Conservation (phyloP, 768 basidiomycete genomes). For the Leucogyrophana mollusca region DNA sequence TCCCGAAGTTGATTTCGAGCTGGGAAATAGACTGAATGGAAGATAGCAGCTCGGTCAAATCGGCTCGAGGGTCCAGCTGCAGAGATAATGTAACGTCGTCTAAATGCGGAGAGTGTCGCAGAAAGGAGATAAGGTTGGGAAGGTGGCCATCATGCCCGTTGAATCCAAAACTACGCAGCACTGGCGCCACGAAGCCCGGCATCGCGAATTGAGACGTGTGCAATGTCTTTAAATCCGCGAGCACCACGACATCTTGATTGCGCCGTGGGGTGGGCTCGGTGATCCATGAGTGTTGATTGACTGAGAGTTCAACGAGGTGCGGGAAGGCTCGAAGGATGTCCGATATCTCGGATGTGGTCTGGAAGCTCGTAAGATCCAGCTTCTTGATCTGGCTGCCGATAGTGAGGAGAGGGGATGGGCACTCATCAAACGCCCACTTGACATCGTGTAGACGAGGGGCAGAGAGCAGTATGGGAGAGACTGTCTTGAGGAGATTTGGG, state of each 20-base stretch:
- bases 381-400: too few species aligned
- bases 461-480: not conserved
- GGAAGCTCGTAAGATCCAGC: too few species aligned
- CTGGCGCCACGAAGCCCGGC: too few species aligned
- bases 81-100: not conserved
- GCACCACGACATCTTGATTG: not conserved
- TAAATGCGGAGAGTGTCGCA: slow-evolving; percentile 1
- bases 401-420: not conserved
- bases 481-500: not conserved
- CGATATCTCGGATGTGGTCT: not conserved
- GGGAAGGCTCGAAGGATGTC: slow-evolving; percentile 6
- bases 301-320: not conserved
- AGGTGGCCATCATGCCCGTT: not conserved
- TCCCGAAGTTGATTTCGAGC: not conserved
- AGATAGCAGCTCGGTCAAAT: not conserved
- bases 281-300: not conserved
- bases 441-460: slow-evolving; percentile 1
- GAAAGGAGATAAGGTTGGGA: not conserved
- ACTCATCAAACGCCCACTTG: not conserved
- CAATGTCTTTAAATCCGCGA: too few species aligned
- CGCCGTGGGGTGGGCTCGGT: not conserved
- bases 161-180: not conserved
- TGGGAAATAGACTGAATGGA: not conserved
- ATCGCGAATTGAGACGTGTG: too few species aligned
- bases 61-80: not conserved